Evolutionary conservation across 83 land plant species (phyloP).

Genomic region (Larix sibirica): DNA sequence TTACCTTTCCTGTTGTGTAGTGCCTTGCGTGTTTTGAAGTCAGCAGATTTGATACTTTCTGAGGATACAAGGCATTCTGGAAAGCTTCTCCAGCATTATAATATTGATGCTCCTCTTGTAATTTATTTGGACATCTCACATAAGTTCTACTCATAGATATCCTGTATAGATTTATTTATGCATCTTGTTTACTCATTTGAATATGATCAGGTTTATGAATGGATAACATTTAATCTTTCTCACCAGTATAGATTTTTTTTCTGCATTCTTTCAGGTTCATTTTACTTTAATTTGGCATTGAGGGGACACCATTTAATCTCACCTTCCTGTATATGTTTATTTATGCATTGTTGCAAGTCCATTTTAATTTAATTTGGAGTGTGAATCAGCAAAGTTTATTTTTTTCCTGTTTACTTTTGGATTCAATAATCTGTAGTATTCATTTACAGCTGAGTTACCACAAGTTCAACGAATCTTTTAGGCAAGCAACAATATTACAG

Average conservation of each 20-base stretch:
- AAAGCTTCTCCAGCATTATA: conserved; percentile 80
- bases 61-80: conserved; percentile 98
- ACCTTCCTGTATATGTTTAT: too few species aligned
- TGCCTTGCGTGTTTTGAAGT: conserved; percentile 81
- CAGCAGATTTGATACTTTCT: conserved; percentile 83
- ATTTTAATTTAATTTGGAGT: too few species aligned
- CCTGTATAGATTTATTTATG: not conserved
- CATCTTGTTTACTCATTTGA: too few species aligned
- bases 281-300: too few species aligned
- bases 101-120: conserved; percentile 83
- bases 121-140: not conserved
- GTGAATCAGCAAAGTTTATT: not conserved
- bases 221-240: too few species aligned
- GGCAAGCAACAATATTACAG: conserved; percentile 57
- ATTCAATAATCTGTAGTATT: not conserved
- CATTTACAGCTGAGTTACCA: conserved; percentile 86
- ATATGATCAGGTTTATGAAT: too few species aligned
- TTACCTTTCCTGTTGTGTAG: conserved; percentile 31
- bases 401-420: not conserved
- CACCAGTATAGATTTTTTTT: too few species aligned
- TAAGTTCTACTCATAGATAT: not conserved
- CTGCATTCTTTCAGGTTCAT: too few species aligned
- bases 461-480: conserved; percentile 86
- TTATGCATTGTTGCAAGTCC: not conserved
- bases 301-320: too few species aligned